Evolutionary conservation across 2,329 filamentous ascomycete species (phyloP).

Genomic region (Thelonectria rubi): DNA sequence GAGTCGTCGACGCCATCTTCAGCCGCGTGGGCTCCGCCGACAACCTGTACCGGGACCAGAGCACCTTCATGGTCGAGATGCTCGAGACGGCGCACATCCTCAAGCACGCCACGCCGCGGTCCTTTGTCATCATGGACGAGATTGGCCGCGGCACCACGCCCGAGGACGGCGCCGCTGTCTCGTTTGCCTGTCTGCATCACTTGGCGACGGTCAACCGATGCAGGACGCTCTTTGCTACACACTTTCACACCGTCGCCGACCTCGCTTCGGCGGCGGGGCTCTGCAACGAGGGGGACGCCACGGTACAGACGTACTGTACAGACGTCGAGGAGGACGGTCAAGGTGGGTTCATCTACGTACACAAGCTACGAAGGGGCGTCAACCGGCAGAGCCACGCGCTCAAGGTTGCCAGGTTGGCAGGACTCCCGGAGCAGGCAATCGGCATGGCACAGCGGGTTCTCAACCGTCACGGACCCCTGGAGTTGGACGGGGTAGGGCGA

Average conservation of each 20-base stretch:
- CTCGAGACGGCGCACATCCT: slow-evolving; percentile 93
- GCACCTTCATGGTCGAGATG: slow-evolving; percentile 99
- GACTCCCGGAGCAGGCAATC: slow-evolving; percentile 78
- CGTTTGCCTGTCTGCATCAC: slow-evolving; percentile 88
- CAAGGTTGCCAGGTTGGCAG: slow-evolving; percentile 91
- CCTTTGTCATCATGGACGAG: slow-evolving; percentile 98
- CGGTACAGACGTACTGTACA: slow-evolving; percentile 83
- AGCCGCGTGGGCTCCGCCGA: slow-evolving; percentile 93
- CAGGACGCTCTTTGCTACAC: slow-evolving; percentile 89
- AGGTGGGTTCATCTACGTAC: slow-evolving; percentile 84
- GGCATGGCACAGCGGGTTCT: slow-evolving; percentile 71
- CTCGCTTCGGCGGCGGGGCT: slow-evolving; percentile 68
- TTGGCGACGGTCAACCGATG: slow-evolving; percentile 80
- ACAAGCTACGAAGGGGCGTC: slow-evolving; percentile 81
- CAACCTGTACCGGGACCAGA: slow-evolving; percentile 93
- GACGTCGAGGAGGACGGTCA: slow-evolving; percentile 80
- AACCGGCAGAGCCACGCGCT: slow-evolving; percentile 90
- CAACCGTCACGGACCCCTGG: slow-evolving; percentile 24
- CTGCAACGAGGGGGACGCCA: slow-evolving; percentile 46
- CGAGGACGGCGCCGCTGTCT: slow-evolving; percentile 88
- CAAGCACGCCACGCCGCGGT: slow-evolving; percentile 80
- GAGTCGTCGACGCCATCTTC: slow-evolving; percentile 95
- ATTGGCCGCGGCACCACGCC: slow-evolving; percentile 94
- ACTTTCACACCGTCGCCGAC: slow-evolving; percentile 88
- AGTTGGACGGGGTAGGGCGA: slow-evolving; percentile 1